Evolutionary conservation across 768 basidiomycete genomes (phyloP).

Genomic region (Serendipita sp.): DNA sequence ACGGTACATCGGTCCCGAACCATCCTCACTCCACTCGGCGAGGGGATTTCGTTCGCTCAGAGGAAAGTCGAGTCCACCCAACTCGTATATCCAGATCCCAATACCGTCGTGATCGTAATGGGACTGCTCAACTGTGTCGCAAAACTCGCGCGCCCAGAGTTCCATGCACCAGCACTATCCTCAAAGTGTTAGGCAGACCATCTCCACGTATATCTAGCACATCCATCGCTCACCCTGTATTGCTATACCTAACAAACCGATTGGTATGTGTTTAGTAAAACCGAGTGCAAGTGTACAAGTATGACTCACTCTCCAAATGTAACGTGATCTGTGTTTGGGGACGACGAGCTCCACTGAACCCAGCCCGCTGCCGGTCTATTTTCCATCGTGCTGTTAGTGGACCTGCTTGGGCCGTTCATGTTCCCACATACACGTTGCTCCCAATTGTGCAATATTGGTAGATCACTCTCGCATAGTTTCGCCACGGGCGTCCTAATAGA

Average conservation of each 20-base stretch:
- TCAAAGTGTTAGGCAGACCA: not conserved
- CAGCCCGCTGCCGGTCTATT: conserved; percentile 14
- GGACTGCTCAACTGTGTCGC: not conserved
- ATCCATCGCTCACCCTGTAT: conserved; percentile 20
- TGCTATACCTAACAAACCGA: too few relatives aligned
- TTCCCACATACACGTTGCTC: conserved; percentile 17
- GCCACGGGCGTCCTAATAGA: conserved; percentile 13
- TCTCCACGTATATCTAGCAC: not conserved
- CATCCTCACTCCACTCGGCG: too few relatives aligned
- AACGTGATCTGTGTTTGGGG: conserved; percentile 26
- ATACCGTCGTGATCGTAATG: not conserved
- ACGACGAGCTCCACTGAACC: conserved; percentile 18
- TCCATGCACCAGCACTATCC: not conserved
- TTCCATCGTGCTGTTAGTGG: not conserved
- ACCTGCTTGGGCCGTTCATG: conserved; percentile 33
- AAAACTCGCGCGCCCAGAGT: not conserved
- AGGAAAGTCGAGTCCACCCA: not conserved
- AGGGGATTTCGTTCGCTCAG: too few relatives aligned
- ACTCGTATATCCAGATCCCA: not conserved
- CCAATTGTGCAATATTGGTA: conserved; percentile 21
- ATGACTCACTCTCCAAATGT: conserved; percentile 29
- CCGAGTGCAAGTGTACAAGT: too few relatives aligned
- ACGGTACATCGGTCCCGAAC: too few relatives aligned
- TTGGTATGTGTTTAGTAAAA: too few relatives aligned
- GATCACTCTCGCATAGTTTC: not conserved